Conservation (phyloP, 257 asterid species). For the Vinca minor region DNA sequence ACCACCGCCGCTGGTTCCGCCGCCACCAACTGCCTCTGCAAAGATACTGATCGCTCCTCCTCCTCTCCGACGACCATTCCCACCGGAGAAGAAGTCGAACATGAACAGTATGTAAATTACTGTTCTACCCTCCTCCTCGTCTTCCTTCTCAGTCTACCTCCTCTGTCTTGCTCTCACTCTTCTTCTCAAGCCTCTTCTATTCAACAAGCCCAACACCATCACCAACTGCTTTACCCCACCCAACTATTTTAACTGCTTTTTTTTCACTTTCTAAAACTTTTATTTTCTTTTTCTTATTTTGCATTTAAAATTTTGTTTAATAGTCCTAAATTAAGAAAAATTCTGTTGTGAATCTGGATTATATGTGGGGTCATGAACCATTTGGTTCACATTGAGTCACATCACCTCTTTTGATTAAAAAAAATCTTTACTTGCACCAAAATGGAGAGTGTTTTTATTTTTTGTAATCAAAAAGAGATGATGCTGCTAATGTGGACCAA, state of each 20-base stretch:
- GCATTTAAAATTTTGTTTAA: too few species aligned
- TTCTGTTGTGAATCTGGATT: too few species aligned
- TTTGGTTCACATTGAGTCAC: too few species aligned
- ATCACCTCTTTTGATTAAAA: too few species aligned
- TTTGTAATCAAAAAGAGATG: too few species aligned
- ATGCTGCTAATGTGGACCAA: too few species aligned
- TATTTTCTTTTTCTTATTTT: background rate
- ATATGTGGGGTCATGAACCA: too few species aligned
- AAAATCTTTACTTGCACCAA: too few species aligned
- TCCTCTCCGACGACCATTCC: constrained; percentile 45
- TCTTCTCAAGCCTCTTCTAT: constrained; percentile 9
- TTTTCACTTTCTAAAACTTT: background rate
- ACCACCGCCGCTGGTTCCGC: constrained; percentile 31
- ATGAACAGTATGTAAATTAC: constrained; percentile 28
- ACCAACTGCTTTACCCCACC: background rate
- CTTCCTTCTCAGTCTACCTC: constrained; percentile 19
- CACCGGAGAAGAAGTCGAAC: constrained; percentile 46
- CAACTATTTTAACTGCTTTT: constrained; percentile 2
- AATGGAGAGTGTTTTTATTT: too few species aligned
- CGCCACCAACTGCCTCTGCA: constrained; percentile 43
- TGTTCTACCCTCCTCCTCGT: constrained; percentile 14
- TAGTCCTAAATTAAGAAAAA: too few species aligned
- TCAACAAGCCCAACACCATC: constrained; percentile 9
- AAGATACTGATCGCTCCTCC: constrained; percentile 29
- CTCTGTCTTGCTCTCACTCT: constrained; percentile 8